Percentiles rank a stretch among this genome's conserved stretches.
phyloP scores from a whole-genome alignment of 2,329 filamentous ascomycete species.

The Teratosphaeria gauchensis region DNA sequence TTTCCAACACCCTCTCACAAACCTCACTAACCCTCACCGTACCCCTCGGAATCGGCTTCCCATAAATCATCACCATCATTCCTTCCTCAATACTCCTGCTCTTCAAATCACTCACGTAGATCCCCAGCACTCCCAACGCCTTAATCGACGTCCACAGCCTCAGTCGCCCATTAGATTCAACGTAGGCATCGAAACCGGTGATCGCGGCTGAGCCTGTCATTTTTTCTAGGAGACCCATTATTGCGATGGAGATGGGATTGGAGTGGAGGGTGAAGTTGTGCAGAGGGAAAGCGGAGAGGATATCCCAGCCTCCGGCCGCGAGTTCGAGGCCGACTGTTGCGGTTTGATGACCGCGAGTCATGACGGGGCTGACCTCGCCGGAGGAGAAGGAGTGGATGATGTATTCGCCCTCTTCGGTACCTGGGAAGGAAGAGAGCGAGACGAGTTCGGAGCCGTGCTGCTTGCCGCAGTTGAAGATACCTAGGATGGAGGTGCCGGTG shows the following conservation, averaged over 20 bases:
- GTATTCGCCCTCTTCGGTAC: constrained; percentile 54
- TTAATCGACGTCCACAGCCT: constrained; percentile 63
- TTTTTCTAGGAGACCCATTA: constrained; percentile 71
- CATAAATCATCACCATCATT: constrained; percentile 52
- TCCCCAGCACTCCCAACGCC: constrained; percentile 65
- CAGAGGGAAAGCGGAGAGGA: constrained; percentile 65
- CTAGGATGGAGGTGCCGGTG: constrained; percentile 67
- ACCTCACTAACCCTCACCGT: constrained; percentile 41
- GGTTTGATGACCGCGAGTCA: constrained; percentile 28
- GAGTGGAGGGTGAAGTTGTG: constrained; percentile 40
- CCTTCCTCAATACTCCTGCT: constrained; percentile 30
- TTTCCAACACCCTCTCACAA: constrained; percentile 51
- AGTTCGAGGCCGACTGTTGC: constrained; percentile 54
- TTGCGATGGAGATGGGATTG: constrained; percentile 42
- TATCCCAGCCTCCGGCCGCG: constrained; percentile 62
- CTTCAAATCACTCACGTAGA: constrained; percentile 67
- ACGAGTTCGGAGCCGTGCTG: constrained; percentile 58
- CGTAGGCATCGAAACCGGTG: constrained; percentile 49
- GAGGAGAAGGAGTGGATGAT: constrained; percentile 63
- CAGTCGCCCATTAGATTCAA: constrained; percentile 52
- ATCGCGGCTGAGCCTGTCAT: constrained; percentile 84
- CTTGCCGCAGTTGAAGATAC: constrained; percentile 71
- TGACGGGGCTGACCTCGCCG: constrained; percentile 50
- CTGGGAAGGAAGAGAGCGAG: constrained; percentile 62
- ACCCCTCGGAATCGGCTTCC: constrained; percentile 55